Evolutionary conservation across 225 moss, liverwort and hornwort genomes (phyloP).

Genomic region (Climacium dendroides): DNA sequence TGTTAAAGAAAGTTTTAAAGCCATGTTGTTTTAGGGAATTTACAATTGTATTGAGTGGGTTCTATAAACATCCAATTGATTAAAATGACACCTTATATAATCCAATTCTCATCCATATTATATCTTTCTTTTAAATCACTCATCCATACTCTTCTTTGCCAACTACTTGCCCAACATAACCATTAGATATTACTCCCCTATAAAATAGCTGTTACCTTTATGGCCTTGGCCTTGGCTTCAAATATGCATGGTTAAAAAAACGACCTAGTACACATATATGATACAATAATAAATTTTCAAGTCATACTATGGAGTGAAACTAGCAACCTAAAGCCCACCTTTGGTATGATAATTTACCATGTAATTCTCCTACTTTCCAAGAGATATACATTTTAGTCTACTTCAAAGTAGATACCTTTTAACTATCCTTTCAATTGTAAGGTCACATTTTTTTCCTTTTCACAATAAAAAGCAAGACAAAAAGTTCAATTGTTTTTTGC

Average conservation of each 20-base stretch:
- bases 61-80: too few species aligned
- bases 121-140: not conserved
- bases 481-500: fast-evolving
- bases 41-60: too few species aligned
- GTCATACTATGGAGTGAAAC: fast-evolving
- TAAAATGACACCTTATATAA: too few species aligned
- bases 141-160: not conserved
- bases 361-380: not conserved
- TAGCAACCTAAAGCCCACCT: fast-evolving
- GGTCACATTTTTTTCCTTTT: not conserved
- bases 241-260: not conserved
- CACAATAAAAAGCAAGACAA: not conserved
- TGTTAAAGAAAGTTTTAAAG: too few species aligned
- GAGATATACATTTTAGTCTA: not conserved
- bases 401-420: not conserved
- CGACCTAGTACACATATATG: not conserved
- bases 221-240: not conserved
- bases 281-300: not conserved
- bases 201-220: not conserved
- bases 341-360: not conserved
- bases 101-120: not conserved
- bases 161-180: not conserved
- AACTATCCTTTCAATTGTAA: not conserved
- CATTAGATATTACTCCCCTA: not conserved
- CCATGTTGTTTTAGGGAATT: too few species aligned